Conservation (phyloP, 352 stramenopile genomes). For the Phytophthora meadii region DNA sequence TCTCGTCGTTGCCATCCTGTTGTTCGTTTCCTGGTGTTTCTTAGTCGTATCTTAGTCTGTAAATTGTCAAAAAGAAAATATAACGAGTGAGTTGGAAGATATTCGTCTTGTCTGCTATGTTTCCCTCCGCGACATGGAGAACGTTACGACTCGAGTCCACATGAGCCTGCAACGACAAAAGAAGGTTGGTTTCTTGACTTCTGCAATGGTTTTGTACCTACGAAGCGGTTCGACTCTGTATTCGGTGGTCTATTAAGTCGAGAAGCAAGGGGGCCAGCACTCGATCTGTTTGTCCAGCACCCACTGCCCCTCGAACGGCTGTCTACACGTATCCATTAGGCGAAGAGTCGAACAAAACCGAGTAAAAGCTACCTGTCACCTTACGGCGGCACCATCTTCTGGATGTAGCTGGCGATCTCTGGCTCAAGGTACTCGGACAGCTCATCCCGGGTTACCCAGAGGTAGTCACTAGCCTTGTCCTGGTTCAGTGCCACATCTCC, state of each 20-base stretch:
- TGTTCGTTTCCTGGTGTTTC: constrained; percentile 22
- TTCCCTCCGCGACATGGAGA: constrained; percentile 22
- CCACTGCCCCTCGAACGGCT: constrained; percentile 21
- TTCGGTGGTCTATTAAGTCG: constrained; percentile 32
- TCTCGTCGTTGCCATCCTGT: constrained; percentile 16
- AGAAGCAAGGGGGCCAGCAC: constrained; percentile 8
- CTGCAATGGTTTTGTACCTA: background rate
- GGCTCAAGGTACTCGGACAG: constrained; percentile 78
- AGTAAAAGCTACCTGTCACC: constrained; percentile 5
- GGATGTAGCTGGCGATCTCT: constrained; percentile 73
- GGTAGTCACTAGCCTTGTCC: constrained; percentile 70
- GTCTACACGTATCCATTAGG: constrained; percentile 30
- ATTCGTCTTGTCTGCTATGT: constrained; percentile 21
- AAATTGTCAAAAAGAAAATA: constrained; percentile 39
- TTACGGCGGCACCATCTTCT: constrained; percentile 82
- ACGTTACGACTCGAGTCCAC: constrained; percentile 16
- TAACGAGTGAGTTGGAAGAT: constrained; percentile 26
- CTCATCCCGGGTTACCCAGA: constrained; percentile 84
- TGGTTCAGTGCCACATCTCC: constrained; percentile 71
- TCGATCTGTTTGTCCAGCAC: background rate
- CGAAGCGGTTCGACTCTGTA: constrained; percentile 30
- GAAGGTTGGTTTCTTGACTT: constrained; percentile 2
- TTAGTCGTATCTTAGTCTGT: constrained; percentile 30
- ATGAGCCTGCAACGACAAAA: constrained; percentile 19
- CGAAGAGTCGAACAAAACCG: constrained; percentile 29